Evolutionary conservation across 768 basidiomycete species (phyloP), one percentile per base, ranked within the genome.

Genomic region (Aureoboletus auriporus): DNA sequence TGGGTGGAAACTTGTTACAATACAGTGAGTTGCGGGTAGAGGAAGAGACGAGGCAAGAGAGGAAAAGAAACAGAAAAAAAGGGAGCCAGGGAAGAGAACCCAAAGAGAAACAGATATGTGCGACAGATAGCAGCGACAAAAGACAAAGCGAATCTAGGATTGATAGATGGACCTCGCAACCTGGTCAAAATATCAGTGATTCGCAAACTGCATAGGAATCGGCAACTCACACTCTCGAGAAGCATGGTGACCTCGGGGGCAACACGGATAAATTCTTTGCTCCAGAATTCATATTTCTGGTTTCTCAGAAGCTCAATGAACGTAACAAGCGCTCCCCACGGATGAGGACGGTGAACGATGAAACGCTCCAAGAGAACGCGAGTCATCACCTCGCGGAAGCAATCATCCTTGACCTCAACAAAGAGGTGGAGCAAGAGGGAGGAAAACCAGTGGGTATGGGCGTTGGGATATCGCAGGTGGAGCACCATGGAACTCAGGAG

Each of bases 361-460:
- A 96, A 89, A 31, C 93, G 83, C 64, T 98, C 95, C 58, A 98
- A 75, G 31, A 99, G 79, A 33, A 96, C 90, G 53, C 86, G 88
- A 44, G 93, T 88, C 72, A 88, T 78, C 54, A 91, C 79, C 64
- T 93, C 89, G 59, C 80, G 77, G 74, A 89, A 85, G 38, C 77
- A 79, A 48, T 88, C 87, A 51, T 82, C 81, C 60, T 83, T 80
- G 52, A 88, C 78, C 62, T 93, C 88, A 42, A 75, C 61, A 73
- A 97, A 98, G 38, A 95, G 79, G 65, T 93, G 82, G 44, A 98
- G 79, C 46, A 97, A 73, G 55, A 97, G 77, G 39, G 85, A 88
- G 65, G 87, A 90, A 77, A 95, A 98, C 93, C 94, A 99, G 68
- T 92, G 88, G 42, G 95, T 99, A 75, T 99, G 96, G 9, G 94